Conservation (phyloP, 805 yeast genomes). For the Candida awuae region DNA sequence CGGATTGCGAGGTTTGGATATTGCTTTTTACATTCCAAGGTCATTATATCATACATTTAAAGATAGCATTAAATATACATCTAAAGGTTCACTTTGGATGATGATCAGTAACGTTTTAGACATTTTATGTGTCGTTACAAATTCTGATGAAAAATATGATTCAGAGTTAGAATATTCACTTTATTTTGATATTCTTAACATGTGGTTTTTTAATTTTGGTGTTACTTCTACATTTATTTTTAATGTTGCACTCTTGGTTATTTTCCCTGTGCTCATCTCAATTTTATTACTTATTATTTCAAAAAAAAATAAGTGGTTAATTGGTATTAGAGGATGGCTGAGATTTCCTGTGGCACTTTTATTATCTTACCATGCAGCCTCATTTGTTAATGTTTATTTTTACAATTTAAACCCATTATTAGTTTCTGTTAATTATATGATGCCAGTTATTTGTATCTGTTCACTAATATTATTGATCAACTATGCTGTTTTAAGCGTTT, state of each 20-base stretch:
- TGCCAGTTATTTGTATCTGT: conserved; percentile 43
- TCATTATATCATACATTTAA: conserved; percentile 71
- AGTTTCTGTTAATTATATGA: conserved; percentile 41
- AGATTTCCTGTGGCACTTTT: conserved; percentile 55
- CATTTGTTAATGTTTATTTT: conserved; percentile 34
- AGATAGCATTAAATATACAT: conserved; percentile 59
- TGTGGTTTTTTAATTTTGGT: conserved; percentile 46
- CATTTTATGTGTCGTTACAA: conserved; percentile 40
- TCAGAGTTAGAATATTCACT: conserved; percentile 37
- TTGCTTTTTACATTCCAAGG: conserved; percentile 84
- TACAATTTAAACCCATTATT: conserved; percentile 38
- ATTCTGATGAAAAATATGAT: conserved; percentile 16
- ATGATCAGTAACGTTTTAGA: conserved; percentile 72
- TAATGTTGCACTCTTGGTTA: conserved; percentile 44
- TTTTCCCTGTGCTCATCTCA: conserved; percentile 47
- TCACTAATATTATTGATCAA: conserved; percentile 45
- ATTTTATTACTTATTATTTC: conserved; percentile 40
- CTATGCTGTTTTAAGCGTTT: conserved; percentile 45
- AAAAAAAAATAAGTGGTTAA: conserved; percentile 41
- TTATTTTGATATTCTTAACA: conserved; percentile 58
- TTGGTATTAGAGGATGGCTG: conserved; percentile 36
- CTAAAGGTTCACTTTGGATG: conserved; percentile 70
- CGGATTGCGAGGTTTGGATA: conserved; percentile 79
- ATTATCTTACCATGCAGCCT: conserved; percentile 35
- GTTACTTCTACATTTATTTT: conserved; percentile 39